Evolutionary conservation across 2,329 filamentous ascomycete genomes (phyloP).

Genomic region (Colletotrichum incanum): DNA sequence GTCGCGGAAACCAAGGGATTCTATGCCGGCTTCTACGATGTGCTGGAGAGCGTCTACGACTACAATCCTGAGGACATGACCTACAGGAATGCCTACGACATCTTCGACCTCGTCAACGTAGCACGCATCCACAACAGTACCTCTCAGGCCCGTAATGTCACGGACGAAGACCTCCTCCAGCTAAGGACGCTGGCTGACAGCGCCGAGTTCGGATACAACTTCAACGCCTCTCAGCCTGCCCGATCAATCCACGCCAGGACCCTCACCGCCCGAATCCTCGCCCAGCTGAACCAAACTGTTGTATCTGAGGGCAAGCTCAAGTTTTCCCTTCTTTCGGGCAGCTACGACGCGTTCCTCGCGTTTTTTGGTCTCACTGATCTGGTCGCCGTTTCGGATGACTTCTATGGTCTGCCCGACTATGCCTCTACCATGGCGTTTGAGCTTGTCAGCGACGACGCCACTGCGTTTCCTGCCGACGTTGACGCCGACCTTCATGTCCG

Average conservation of each 20-base stretch:
- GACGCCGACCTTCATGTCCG: slow-evolving; percentile 51
- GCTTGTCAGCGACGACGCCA: slow-evolving; percentile 49
- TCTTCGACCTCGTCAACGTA: slow-evolving; percentile 56
- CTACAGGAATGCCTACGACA: slow-evolving; percentile 54
- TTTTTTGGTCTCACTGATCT: slow-evolving; percentile 53
- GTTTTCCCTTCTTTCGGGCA: slow-evolving; percentile 53
- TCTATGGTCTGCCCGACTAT: slow-evolving; percentile 54
- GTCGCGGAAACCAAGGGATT: slow-evolving; percentile 50
- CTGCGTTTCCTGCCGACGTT: slow-evolving; percentile 48
- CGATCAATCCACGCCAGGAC: slow-evolving; percentile 53
- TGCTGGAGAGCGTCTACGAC: slow-evolving; percentile 52
- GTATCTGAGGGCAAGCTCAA: slow-evolving; percentile 50
- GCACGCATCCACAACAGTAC: slow-evolving; percentile 53
- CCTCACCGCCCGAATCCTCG: slow-evolving; percentile 50
- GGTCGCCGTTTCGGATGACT: slow-evolving; percentile 48
- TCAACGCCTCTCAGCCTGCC: slow-evolving; percentile 49
- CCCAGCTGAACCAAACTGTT: slow-evolving; percentile 52
- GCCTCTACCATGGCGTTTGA: slow-evolving; percentile 56
- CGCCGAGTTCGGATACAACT: slow-evolving; percentile 52
- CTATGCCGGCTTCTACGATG: slow-evolving; percentile 51
- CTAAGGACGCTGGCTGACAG: slow-evolving; percentile 53
- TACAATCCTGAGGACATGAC: slow-evolving; percentile 51
- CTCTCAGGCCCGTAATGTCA: slow-evolving; percentile 50
- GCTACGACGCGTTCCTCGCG: slow-evolving; percentile 56
- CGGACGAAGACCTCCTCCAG: slow-evolving; percentile 52